phyloP scores from a whole-genome alignment of 768 basidiomycete species.

The Fomitopsis pulvina region DNA sequence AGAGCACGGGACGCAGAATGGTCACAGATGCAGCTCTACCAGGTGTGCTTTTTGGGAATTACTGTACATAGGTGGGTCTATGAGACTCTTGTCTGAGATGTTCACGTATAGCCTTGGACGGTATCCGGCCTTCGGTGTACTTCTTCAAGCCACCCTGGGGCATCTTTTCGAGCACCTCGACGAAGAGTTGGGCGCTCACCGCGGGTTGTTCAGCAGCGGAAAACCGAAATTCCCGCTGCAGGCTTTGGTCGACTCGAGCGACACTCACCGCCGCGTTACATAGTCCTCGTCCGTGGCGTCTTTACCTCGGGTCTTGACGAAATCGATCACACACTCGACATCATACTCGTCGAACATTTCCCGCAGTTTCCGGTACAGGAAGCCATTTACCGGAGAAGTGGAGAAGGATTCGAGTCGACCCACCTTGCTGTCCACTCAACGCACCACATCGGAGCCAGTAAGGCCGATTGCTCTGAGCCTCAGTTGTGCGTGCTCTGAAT shows the following conservation, averaged over 20 bases:
- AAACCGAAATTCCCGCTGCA: slow-evolving; percentile 63
- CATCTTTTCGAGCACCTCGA: slow-evolving; percentile 80
- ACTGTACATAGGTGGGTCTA: neutral
- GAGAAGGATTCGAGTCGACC: too few species aligned
- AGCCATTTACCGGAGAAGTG: too few species aligned
- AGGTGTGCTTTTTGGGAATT: slow-evolving; percentile 15
- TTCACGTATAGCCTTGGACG: slow-evolving; percentile 73
- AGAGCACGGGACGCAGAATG: too few species aligned
- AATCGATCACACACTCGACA: slow-evolving; percentile 91
- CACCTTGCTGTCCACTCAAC: too few species aligned
- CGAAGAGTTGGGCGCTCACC: slow-evolving; percentile 85
- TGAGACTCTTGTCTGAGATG: too few species aligned
- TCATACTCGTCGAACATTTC: slow-evolving; percentile 93
- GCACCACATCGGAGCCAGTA: too few species aligned
- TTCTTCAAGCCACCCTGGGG: slow-evolving; percentile 68
- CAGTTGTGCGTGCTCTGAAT: too few species aligned
- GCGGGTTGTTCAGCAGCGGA: slow-evolving; percentile 85
- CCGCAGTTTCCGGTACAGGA: slow-evolving; percentile 84
- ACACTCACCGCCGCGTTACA: slow-evolving; percentile 77
- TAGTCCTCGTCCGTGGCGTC: slow-evolving; percentile 90
- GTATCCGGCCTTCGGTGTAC: slow-evolving; percentile 85
- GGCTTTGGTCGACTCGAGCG: slow-evolving; percentile 2
- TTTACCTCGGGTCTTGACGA: slow-evolving; percentile 71
- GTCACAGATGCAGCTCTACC: too few species aligned
- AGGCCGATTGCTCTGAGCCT: too few species aligned